Conservation (phyloP, 129 eudicot genomes). For the Cynara cardunculus region DNA sequence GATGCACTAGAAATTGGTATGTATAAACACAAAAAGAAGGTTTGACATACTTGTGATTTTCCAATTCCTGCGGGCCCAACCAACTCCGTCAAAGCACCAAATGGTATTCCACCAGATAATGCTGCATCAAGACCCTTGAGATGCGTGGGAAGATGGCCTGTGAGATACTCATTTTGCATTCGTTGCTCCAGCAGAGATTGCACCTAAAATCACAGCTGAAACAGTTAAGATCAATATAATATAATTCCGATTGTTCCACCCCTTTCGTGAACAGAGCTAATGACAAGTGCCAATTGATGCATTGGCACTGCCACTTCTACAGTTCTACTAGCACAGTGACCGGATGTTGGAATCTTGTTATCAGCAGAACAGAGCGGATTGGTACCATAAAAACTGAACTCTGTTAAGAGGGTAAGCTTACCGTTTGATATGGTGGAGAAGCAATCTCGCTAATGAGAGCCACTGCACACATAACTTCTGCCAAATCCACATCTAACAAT, state of each 20-base stretch:
- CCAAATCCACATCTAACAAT: slow-evolving; percentile 59
- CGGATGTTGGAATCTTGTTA: not conserved
- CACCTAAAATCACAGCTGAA: slow-evolving; percentile 45
- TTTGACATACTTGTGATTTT: slow-evolving; percentile 68
- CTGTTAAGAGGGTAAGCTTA: slow-evolving; percentile 15
- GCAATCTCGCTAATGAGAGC: slow-evolving; percentile 61
- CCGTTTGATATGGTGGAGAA: slow-evolving; percentile 75
- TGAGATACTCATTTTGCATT: slow-evolving; percentile 37
- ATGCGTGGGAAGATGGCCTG: slow-evolving; percentile 77
- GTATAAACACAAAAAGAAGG: not conserved
- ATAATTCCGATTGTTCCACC: not conserved
- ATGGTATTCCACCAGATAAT: slow-evolving; percentile 79
- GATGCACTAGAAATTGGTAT: not conserved
- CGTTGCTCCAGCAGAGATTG: slow-evolving; percentile 60
- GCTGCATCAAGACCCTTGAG: slow-evolving; percentile 76
- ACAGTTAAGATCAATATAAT: not conserved
- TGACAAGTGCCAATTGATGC: not conserved
- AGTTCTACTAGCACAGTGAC: not conserved
- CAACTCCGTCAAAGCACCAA: slow-evolving; percentile 86
- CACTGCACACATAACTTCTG: slow-evolving; percentile 52
- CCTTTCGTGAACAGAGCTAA: not conserved
- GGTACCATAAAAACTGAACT: not conserved
- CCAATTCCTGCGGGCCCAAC: slow-evolving; percentile 96
- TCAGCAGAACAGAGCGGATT: not conserved
- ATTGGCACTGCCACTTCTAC: not conserved